Evolutionary conservation across 768 basidiomycete species (phyloP), one percentile per base, ranked within the genome.

Genomic region (Leccinum boreale): DNA sequence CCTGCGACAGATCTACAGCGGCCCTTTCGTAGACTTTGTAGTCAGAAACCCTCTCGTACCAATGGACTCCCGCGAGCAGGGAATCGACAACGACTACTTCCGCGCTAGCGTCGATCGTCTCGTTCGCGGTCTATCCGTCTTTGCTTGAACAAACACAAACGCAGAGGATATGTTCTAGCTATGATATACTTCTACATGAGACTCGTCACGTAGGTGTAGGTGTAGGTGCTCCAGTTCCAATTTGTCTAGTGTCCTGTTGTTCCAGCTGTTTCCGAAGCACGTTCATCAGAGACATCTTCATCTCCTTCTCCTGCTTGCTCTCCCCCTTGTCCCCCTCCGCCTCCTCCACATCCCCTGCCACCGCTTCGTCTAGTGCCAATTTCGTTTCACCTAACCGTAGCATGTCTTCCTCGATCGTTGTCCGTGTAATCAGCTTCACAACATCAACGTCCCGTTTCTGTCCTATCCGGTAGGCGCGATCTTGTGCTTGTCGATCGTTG

Each of bases 321-420:
- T 85, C 82, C 53, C 80, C 84, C 58, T 86, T 86, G 49, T 77
- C 78, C 11, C 78, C 79, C 15, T 82, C 83, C 21, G 76, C 81
- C 33, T 88, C 87, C 8, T 77, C 77, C 47, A 84, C 73, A 35
- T 79, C 72, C 9, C 94, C 94, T 17, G 94, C 94, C 29, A 98
- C 95, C 3, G 94, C 94, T 69, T 94, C 92, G 68, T 98, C 96
- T 12, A 98, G 77, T 15, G 89, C 89, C 54, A 98, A 77, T 74
- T 98, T 98, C 33, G 92, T 94, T 72, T 89, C 80, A 9, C 93
- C 95, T 19, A 98, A 82, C 28, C 80, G 83, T 35, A 94, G 76
- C 86, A 99, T 98, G 72, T 97, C 94, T 73, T 99, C 97, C 75
- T 98, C 95, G 58, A 98, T 96, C 2, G 93, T 94, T 3, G 87